phyloP scores from a whole-genome alignment of 169 alveolate genomes.

The Eimeria acervulina region DNA sequence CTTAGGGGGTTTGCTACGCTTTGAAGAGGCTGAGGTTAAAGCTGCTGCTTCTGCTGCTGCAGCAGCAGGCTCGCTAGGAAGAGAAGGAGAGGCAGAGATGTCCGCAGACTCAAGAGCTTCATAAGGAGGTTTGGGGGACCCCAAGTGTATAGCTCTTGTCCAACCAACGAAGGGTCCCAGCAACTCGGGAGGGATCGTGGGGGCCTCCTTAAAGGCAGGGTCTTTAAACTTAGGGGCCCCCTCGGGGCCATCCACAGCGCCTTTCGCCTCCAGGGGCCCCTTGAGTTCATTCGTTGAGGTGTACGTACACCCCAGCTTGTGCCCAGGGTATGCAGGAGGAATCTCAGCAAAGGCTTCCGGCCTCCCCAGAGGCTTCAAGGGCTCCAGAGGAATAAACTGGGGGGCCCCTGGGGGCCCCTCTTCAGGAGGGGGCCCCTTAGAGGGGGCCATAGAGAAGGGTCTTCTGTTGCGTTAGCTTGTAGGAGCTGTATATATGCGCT shows the following conservation, averaged over 20 bases:
- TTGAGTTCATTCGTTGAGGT: background rate
- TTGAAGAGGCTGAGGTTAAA: background rate
- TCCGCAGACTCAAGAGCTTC: background rate
- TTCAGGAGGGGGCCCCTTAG: slow-evolving; percentile 2
- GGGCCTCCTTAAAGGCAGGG: background rate
- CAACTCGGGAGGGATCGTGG: background rate
- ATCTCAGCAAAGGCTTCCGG: background rate
- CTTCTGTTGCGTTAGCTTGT: background rate
- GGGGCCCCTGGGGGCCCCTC: slow-evolving; percentile 53
- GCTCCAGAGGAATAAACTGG: slow-evolving; percentile 12
- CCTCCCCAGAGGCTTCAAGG: background rate
- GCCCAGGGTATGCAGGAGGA: background rate
- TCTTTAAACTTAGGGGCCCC: background rate
- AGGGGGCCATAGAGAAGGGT: background rate
- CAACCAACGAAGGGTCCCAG: slow-evolving; percentile 17
- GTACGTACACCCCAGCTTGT: background rate
- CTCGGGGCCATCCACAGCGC: background rate
- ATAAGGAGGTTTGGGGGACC: background rate
- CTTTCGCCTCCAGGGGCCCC: slow-evolving; percentile 5
- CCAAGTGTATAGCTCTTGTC: background rate
- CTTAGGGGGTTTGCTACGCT: background rate
- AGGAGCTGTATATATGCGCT: background rate
- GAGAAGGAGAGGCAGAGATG: background rate
- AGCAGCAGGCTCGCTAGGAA: background rate
- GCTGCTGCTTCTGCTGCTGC: background rate